Percentiles rank a stretch among this genome's conserved stretches.
Conservation (phyloP, 352 stramenopile species). For the Phytophthora tentaculata region DNA sequence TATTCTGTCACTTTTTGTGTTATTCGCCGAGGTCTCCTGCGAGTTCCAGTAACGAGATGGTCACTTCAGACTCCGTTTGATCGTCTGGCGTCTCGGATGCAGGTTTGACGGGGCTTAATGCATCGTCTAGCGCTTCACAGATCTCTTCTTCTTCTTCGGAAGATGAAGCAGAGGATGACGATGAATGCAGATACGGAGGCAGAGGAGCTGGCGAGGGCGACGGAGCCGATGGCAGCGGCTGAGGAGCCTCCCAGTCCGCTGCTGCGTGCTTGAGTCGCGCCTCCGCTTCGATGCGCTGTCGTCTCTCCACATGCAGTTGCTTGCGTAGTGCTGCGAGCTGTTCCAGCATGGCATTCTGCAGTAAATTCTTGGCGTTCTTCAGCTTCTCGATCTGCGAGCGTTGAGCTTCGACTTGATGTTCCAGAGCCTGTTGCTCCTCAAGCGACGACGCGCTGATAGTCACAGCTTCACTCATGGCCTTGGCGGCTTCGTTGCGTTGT, state of each 20-base stretch:
- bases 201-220: slow-evolving; percentile 36
- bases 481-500: slow-evolving; percentile 79
- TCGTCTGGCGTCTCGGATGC: not conserved
- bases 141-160: slow-evolving; percentile 27
- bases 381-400: slow-evolving; percentile 78
- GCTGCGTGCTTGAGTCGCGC: slow-evolving; percentile 67
- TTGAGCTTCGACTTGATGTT: slow-evolving; percentile 64
- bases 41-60: slow-evolving; percentile 67
- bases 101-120: slow-evolving; percentile 20
- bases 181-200: slow-evolving; percentile 31
- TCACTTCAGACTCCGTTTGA: slow-evolving; percentile 12
- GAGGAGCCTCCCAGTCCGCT: slow-evolving; percentile 41
- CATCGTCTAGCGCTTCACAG: slow-evolving; percentile 25
- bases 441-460: slow-evolving; percentile 82
- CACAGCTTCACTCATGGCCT: slow-evolving; percentile 86
- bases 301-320: slow-evolving; percentile 74
- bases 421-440: slow-evolving; percentile 78
- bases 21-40: slow-evolving; percentile 18
- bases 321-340: slow-evolving; percentile 79
- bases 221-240: slow-evolving; percentile 52
- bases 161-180: slow-evolving; percentile 39
- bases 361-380: slow-evolving; percentile 73
- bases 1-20: slow-evolving; percentile 9
- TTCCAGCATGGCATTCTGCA: slow-evolving; percentile 87
- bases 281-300: slow-evolving; percentile 74